Conservation (phyloP, 306 rosid genomes). For the Cicer bijugum region DNA sequence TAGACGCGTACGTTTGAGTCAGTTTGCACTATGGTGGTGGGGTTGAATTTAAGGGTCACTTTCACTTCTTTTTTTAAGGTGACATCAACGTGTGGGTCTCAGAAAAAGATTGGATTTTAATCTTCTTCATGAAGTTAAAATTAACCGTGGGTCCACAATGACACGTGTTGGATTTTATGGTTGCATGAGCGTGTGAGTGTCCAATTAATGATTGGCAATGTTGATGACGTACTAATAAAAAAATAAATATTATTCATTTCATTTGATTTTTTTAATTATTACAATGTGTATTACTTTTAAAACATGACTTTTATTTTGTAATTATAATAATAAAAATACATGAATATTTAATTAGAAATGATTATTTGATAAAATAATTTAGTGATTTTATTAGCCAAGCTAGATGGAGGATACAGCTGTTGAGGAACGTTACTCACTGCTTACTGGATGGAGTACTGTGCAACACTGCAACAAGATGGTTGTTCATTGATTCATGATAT, state of each 20-base stretch:
- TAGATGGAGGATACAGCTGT: background rate
- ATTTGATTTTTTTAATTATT: too few species aligned
- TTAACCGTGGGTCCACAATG: conserved; percentile 37
- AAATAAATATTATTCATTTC: too few species aligned
- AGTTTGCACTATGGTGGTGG: conserved; percentile 61
- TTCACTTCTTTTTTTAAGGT: conserved; percentile 47
- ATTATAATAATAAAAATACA: too few species aligned
- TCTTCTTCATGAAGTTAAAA: conserved; percentile 72
- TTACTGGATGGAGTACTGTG: conserved; percentile 1
- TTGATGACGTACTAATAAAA: conserved; percentile 31
- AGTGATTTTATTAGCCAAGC: too few species aligned
- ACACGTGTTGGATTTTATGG: conserved; percentile 19
- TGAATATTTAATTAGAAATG: too few species aligned
- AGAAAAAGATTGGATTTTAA: conserved; percentile 38
- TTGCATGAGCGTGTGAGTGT: conserved; percentile 2
- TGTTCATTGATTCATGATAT: conserved; percentile 43
- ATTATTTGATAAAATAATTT: too few species aligned
- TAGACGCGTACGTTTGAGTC: conserved; percentile 68
- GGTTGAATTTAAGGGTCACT: conserved; percentile 34
- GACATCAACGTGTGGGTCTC: conserved; percentile 56
- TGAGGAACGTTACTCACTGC: background rate
- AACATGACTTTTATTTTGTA: too few species aligned
- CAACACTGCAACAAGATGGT: conserved; percentile 35
- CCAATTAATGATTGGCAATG: conserved; percentile 43
- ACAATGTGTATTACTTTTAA: too few species aligned